A percentile compares a stretch with the other conserved stretches of the same genome.
Conservation (phyloP, 768 basidiomycete genomes). For the Crucibulum laeve region DNA sequence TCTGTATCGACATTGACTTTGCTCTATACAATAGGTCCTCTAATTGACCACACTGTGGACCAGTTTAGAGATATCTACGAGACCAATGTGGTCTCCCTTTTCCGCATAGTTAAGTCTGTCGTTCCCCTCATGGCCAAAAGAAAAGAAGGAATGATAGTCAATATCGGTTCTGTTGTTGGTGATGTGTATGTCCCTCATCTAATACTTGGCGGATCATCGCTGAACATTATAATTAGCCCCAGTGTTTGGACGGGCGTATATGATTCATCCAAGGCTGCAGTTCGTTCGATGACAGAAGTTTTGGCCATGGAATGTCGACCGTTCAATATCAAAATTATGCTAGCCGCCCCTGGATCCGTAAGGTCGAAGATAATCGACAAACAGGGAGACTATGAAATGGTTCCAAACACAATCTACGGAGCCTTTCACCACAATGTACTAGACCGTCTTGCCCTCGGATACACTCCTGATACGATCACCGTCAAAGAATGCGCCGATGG, state of each 20-base stretch:
- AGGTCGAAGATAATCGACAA: too few relatives aligned
- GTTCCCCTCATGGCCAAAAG: slow-evolving; percentile 70
- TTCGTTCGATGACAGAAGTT: slow-evolving; percentile 51
- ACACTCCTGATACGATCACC: too few relatives aligned
- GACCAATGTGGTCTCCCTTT: slow-evolving; percentile 60
- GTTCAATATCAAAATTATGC: too few relatives aligned
- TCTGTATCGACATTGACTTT: neutral
- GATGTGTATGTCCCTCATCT: slow-evolving; percentile 52
- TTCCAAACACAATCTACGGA: too few relatives aligned
- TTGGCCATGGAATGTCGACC: slow-evolving; percentile 74
- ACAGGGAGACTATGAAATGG: too few relatives aligned
- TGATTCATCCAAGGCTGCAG: slow-evolving; percentile 32
- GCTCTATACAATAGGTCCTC: slow-evolving; percentile 27
- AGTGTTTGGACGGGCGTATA: slow-evolving; percentile 65
- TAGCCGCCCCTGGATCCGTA: too few relatives aligned
- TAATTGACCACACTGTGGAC: slow-evolving; percentile 55
- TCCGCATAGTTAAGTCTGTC: slow-evolving; percentile 58
- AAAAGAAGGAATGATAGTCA: slow-evolving; percentile 62
- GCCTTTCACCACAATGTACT: too few relatives aligned
- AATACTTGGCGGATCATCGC: slow-evolving; percentile 1
- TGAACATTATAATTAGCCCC: slow-evolving; percentile 32
- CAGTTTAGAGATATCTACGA: slow-evolving; percentile 53
- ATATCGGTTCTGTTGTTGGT: slow-evolving; percentile 68
- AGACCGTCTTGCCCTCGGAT: too few relatives aligned
- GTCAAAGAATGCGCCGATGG: too few relatives aligned